Evolutionary conservation across 129 eudicot species (phyloP).

Genomic region (carrot (Daucus carota)): DH1_v3.0 NC_030384.2:29750001-29750500

Average conservation of each 20-base stretch:
- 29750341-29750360: constrained; percentile 7
- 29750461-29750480: constrained; percentile 23
- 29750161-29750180: constrained; percentile 20
- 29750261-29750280: constrained; percentile 20
- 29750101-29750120: background rate
- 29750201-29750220: constrained; percentile 29
- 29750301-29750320: constrained; percentile 14
- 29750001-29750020: background rate
- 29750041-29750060: background rate
- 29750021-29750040: background rate
- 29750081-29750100: background rate
- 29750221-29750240: constrained; percentile 15
- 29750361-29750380: constrained; percentile 8
- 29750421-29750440: constrained; percentile 35
- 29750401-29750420: constrained; percentile 24
- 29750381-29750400: background rate
- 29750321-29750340: constrained; percentile 1
- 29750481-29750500: constrained; percentile 7
- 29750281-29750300: constrained; percentile 13
- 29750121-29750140: background rate
- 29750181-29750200: constrained; percentile 19
- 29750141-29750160: constrained; percentile 9
- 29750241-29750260: constrained; percentile 16
- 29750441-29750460: constrained; percentile 41
- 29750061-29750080: background rate